Evolutionary conservation across 1,284 basidiomycete genomes (phyloP).

Genomic region (Fomitopsis palustris): DNA sequence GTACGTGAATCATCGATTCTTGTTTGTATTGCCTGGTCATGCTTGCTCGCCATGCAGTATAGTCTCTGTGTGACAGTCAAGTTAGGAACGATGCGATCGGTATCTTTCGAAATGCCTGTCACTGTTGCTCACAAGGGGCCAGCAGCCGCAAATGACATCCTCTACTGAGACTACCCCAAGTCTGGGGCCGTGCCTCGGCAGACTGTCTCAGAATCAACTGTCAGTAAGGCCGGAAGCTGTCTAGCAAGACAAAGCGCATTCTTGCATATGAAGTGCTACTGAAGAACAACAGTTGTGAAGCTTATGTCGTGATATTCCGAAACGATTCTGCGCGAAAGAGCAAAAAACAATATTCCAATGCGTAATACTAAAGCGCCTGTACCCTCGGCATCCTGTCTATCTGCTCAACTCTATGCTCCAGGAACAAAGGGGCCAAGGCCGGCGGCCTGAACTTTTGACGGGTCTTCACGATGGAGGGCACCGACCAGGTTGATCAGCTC

Average conservation of each 20-base stretch:
- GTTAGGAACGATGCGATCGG: neutral
- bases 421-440: constrained; percentile 58
- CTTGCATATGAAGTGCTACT: neutral
- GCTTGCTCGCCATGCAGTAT: neutral
- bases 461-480: constrained; percentile 71
- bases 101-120: neutral
- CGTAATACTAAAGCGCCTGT: neutral
- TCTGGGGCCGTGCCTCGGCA: no score
- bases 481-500: constrained; percentile 77
- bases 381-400: neutral
- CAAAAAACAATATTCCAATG: neutral
- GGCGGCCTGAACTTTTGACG: constrained; percentile 72
- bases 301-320: neutral
- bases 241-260: neutral
- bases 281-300: neutral
- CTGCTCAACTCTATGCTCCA: constrained; percentile 4
- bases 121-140: neutral
- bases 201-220: no score
- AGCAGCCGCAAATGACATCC: no score
- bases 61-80: neutral
- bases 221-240: neutral
- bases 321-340: neutral
- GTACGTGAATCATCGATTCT: neutral
- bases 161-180: no score
- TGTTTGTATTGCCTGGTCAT: neutral